A percentile compares a stretch with the other conserved stretches of the same genome.
phyloP scores from a whole-genome alignment of 2,329 filamentous ascomycete genomes.

The Graphilbum ipis-grandicollis region DNA sequence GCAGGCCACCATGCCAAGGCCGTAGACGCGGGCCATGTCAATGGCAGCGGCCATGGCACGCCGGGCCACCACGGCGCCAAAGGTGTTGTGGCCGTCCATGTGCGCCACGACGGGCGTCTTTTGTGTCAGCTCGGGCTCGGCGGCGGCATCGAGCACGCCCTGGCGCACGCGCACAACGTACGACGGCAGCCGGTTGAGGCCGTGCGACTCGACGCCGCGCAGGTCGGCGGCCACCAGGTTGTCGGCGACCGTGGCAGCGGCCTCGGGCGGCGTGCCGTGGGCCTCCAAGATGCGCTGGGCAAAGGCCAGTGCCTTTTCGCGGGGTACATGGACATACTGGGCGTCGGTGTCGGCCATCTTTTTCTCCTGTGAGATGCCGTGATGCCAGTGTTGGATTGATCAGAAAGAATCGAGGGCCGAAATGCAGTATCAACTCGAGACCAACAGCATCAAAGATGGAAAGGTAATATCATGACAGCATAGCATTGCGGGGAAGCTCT shows the following conservation, averaged over 20 bases:
- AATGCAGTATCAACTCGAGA: too few species aligned
- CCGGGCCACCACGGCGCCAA: conserved; percentile 14
- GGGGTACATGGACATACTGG: not conserved
- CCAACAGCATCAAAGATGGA: too few species aligned
- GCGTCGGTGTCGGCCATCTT: too few species aligned
- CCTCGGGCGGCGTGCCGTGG: not conserved
- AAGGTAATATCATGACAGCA: too few species aligned
- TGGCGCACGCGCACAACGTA: conserved; percentile 11
- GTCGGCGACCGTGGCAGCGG: conserved; percentile 8
- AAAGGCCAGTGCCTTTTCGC: not conserved
- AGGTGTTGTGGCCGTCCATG: conserved; percentile 14
- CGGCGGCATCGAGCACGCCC: conserved; percentile 10
- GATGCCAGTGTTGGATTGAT: too few species aligned
- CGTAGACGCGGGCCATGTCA: conserved; percentile 9
- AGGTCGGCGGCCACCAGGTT: conserved; percentile 12
- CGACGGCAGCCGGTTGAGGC: conserved; percentile 10
- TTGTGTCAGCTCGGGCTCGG: conserved; percentile 7
- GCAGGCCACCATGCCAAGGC: conserved; percentile 11
- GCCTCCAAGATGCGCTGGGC: not conserved
- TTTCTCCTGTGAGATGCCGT: too few species aligned
- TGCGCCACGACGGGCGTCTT: conserved; percentile 13
- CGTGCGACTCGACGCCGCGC: conserved; percentile 13
- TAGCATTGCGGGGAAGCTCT: too few species aligned
- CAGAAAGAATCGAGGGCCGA: too few species aligned
- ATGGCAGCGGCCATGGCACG: conserved; percentile 11